A percentile compares a stretch with the other conserved stretches of the same genome.
These are phyloP conservation scores for Globisporangium echinulatum DNA, from an alignment of 352 stramenopile genomes.

Conservation along the genomic window DNA sequence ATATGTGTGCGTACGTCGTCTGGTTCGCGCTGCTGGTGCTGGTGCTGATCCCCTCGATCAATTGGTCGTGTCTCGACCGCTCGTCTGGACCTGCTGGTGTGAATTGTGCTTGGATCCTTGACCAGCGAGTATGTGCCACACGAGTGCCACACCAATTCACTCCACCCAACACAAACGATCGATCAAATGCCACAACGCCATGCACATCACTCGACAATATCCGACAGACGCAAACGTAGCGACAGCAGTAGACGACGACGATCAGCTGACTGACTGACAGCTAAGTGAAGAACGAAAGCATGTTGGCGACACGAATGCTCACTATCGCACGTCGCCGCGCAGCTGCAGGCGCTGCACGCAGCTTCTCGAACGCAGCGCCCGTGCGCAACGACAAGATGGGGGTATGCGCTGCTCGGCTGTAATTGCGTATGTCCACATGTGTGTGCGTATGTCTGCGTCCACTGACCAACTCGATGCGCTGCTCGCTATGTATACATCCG, in stretches of 20 bases:
- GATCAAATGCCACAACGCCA: not conserved
- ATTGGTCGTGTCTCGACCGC: not conserved
- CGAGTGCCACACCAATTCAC: not conserved
- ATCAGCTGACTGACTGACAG: not conserved
- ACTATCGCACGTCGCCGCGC: slow-evolving; percentile 12
- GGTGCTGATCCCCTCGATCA: not conserved
- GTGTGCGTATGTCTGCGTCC: not conserved
- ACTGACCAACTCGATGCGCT: not conserved
- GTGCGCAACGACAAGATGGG: slow-evolving; percentile 58
- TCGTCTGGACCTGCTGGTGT: too few species aligned
- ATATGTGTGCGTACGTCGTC: not conserved
- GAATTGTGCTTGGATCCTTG: slow-evolving; percentile 4
- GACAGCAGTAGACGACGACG: too few species aligned
- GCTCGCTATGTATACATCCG: not conserved
- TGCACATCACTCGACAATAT: not conserved
- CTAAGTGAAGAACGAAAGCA: slow-evolving; percentile 1
- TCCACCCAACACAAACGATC: not conserved
- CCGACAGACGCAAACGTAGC: too few species aligned
- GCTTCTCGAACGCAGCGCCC: slow-evolving; percentile 29
- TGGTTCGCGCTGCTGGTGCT: not conserved
- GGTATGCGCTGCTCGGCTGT: slow-evolving; percentile 21
- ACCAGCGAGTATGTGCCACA: not conserved
- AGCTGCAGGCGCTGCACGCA: slow-evolving; percentile 10
- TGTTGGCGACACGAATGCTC: slow-evolving; percentile 26
- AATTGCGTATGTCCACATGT: not conserved